These are phyloP conservation scores for Barnettozyma salicaria DNA, from an alignment of 805 yeast genomes.

Conservation along the genomic window DNA sequence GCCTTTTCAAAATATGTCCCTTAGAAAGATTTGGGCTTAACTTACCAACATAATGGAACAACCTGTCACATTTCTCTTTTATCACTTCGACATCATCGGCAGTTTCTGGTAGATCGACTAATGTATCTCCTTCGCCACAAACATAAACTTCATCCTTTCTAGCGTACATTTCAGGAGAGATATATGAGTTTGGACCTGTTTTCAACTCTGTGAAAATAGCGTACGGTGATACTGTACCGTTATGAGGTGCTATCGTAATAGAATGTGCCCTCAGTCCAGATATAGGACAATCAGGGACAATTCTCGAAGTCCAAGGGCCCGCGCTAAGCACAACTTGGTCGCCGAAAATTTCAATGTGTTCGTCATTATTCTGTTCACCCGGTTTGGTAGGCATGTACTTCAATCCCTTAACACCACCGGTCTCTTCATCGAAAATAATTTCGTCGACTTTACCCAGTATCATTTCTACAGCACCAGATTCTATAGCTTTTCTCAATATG, in stretches of 20 bases:
- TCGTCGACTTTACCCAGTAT: constrained; percentile 79
- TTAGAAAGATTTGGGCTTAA: constrained; percentile 60
- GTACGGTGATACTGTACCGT: constrained; percentile 76
- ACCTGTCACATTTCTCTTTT: constrained; percentile 79
- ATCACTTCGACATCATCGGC: constrained; percentile 91
- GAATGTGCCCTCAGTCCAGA: constrained; percentile 94
- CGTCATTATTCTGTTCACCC: constrained; percentile 20
- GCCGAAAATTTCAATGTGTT: constrained; percentile 47
- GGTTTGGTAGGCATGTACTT: constrained; percentile 41
- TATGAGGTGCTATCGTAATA: constrained; percentile 79
- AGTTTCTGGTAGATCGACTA: constrained; percentile 87
- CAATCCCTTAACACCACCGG: constrained; percentile 69
- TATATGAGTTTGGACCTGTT: constrained; percentile 59
- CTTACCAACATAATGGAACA: constrained; percentile 75
- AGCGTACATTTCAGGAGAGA: constrained; percentile 92
- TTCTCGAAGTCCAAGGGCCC: constrained; percentile 96
- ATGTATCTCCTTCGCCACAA: constrained; percentile 94
- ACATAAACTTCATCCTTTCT: constrained; percentile 93
- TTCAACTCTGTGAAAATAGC: constrained; percentile 91
- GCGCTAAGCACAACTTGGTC: constrained; percentile 79
- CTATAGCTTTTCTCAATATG: constrained; percentile 72
- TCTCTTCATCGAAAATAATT: constrained; percentile 52
- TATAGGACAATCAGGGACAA: constrained; percentile 89
- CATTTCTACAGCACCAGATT: constrained; percentile 76
- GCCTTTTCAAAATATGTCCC: constrained; percentile 75